Evolutionary conservation across 2,329 filamentous ascomycete genomes (phyloP).

Genomic region (Microsporum audouinii): DNA sequence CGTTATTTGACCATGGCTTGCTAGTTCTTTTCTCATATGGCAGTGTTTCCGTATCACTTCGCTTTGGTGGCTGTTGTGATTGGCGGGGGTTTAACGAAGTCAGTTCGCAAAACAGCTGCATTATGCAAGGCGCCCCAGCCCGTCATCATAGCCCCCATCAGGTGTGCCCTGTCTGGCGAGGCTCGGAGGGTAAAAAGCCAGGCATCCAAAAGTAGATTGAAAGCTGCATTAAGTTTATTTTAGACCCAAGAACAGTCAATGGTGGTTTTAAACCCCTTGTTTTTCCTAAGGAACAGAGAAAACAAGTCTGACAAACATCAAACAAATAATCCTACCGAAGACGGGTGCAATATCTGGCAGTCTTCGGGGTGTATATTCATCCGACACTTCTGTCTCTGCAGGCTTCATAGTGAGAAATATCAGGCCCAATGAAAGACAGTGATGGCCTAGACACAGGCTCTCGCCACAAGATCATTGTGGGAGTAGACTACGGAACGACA

Average conservation of each 20-base stretch:
- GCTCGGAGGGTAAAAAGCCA: background rate
- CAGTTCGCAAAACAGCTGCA: background rate
- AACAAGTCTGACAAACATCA: background rate
- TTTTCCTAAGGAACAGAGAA: background rate
- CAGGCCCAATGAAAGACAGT: background rate
- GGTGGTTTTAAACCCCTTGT: background rate
- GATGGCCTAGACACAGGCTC: background rate
- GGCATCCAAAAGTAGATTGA: background rate
- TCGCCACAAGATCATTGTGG: slow-evolving; percentile 14
- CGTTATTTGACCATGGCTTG: background rate
- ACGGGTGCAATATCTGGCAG: background rate
- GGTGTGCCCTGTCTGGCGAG: background rate
- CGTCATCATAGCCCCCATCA: background rate
- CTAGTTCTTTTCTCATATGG: background rate
- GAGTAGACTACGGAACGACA: slow-evolving; percentile 18
- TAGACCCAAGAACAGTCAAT: background rate
- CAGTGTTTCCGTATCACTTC: background rate
- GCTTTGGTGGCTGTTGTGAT: background rate
- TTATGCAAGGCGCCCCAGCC: background rate
- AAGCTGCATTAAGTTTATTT: background rate
- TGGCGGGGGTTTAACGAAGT: background rate
- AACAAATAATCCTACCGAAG: background rate
- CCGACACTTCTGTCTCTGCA: background rate
- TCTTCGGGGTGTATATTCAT: background rate
- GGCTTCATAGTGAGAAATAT: background rate